Percentiles rank a stretch among this genome's conserved stretches.
phyloP scores from a whole-genome alignment of 1,284 basidiomycete species.

The Rhodotorula sp. region DNA sequence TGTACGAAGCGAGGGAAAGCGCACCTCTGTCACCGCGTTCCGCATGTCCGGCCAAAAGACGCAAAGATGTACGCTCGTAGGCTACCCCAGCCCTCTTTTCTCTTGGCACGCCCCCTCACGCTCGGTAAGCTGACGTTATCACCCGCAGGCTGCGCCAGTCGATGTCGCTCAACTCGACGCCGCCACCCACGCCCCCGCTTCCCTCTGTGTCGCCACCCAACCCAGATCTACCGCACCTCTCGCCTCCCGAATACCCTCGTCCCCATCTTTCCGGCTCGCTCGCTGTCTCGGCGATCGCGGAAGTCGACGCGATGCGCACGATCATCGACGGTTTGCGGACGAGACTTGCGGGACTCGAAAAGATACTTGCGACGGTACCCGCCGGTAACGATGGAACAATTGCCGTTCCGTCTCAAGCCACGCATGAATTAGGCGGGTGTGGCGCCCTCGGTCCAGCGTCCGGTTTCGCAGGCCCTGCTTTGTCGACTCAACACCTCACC shows the following conservation, averaged over 20 bases:
- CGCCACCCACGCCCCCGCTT: too few relatives aligned
- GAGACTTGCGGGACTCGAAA: conserved; percentile 10
- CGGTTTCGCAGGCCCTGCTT: too few relatives aligned
- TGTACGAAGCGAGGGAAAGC: conserved; percentile 19
- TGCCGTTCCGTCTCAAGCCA: too few relatives aligned
- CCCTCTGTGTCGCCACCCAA: not conserved
- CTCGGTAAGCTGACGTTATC: too few relatives aligned
- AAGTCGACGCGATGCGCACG: conserved; percentile 11
- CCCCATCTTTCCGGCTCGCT: not conserved
- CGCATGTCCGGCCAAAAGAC: conserved; percentile 20
- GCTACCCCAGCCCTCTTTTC: not conserved
- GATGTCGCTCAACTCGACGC: too few relatives aligned
- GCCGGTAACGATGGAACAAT: not conserved
- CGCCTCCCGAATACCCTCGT: not conserved
- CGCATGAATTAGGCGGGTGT: too few relatives aligned
- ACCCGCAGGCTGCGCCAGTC: too few relatives aligned
- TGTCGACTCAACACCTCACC: too few relatives aligned
- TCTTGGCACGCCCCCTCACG: not conserved
- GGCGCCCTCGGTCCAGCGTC: too few relatives aligned
- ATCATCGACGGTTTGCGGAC: conserved; percentile 1
- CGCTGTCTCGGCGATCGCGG: conserved; percentile 1
- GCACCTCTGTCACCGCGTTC: conserved; percentile 17
- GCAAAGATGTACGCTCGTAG: not conserved
- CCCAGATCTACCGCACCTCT: not conserved
- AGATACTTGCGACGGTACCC: not conserved